These are phyloP conservation scores for Paecilomyces dactylethromorphus DNA, from an alignment of 2,329 filamentous ascomycete species.

Conservation along the genomic window DNA sequence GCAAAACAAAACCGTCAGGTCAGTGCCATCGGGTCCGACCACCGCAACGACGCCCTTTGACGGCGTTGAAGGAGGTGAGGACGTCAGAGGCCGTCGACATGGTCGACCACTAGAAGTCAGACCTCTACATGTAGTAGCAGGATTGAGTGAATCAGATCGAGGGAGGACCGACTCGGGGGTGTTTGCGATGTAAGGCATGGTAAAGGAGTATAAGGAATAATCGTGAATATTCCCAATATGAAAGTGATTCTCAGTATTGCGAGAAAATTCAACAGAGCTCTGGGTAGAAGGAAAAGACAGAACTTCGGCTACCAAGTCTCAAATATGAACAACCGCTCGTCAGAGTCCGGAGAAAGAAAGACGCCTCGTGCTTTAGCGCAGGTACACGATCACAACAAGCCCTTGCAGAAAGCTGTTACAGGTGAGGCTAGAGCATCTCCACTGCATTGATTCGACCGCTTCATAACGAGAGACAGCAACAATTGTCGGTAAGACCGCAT, in stretches of 20 bases:
- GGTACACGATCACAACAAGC: not conserved
- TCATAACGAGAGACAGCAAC: not conserved
- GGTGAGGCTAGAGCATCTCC: not conserved
- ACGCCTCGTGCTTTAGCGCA: not conserved
- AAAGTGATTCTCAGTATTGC: not conserved
- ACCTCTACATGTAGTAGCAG: slow-evolving; percentile 78
- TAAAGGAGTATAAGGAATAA: not conserved
- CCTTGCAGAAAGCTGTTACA: not conserved
- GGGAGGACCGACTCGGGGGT: slow-evolving; percentile 76
- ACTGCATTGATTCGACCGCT: not conserved
- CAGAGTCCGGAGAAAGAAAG: not conserved
- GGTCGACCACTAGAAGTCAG: slow-evolving; percentile 76
- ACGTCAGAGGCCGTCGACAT: slow-evolving; percentile 66
- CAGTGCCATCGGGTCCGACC: slow-evolving; percentile 19
- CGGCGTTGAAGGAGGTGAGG: slow-evolving; percentile 24
- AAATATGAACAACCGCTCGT: not conserved
- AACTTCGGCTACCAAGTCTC: not conserved
- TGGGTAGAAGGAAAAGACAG: not conserved
- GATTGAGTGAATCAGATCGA: slow-evolving; percentile 78
- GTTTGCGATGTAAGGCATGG: slow-evolving; percentile 60
- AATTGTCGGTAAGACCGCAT: not conserved
- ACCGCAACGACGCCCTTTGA: slow-evolving; percentile 16
- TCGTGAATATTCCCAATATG: not conserved
- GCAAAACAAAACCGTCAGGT: slow-evolving; percentile 59
- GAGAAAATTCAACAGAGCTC: too few relatives aligned